These are phyloP conservation scores for Bacidia gigantensis DNA, from an alignment of 495 filamentous ascomycete genomes.

Conservation along the genomic window DNA sequence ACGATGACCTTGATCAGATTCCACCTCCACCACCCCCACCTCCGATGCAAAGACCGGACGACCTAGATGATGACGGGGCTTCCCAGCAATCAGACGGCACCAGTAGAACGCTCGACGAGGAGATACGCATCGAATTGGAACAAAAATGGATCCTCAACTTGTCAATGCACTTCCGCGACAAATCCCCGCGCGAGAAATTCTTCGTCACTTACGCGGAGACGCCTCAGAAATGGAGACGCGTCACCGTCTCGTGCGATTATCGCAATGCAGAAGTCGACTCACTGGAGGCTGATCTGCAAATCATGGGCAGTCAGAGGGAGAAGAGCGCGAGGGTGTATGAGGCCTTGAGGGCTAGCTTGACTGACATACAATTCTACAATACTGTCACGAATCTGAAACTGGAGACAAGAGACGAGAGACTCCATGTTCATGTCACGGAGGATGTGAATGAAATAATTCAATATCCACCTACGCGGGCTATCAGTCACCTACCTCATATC, in stretches of 20 bases:
- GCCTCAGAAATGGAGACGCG: constrained; percentile 64
- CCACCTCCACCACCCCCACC: constrained; percentile 13
- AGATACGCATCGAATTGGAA: constrained; percentile 70
- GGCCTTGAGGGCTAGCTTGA: constrained; percentile 80
- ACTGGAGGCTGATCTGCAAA: constrained; percentile 68
- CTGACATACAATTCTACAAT: constrained; percentile 86
- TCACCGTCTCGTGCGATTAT: constrained; percentile 92
- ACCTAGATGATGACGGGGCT: constrained; percentile 18
- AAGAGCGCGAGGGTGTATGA: constrained; percentile 95
- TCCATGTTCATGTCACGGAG: constrained; percentile 97
- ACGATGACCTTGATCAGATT: constrained; percentile 9
- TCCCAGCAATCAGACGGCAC: constrained; percentile 21
- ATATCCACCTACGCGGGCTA: constrained; percentile 62
- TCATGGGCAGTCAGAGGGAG: constrained; percentile 72
- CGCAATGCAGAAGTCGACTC: constrained; percentile 67
- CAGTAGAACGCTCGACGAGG: constrained; percentile 33
- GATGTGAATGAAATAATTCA: constrained; percentile 90
- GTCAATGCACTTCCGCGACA: constrained; percentile 96
- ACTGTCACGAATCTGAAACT: constrained; percentile 95
- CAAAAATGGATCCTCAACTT: constrained; percentile 90
- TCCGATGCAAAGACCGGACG: constrained; percentile 6
- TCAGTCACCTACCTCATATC: constrained; percentile 55
- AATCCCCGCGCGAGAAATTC: constrained; percentile 91
- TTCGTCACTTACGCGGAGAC: constrained; percentile 89
- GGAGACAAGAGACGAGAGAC: constrained; percentile 72